phyloP scores from a whole-genome alignment of 108 stramenopile species.

The Cyclostephanos tholiformis region DNA sequence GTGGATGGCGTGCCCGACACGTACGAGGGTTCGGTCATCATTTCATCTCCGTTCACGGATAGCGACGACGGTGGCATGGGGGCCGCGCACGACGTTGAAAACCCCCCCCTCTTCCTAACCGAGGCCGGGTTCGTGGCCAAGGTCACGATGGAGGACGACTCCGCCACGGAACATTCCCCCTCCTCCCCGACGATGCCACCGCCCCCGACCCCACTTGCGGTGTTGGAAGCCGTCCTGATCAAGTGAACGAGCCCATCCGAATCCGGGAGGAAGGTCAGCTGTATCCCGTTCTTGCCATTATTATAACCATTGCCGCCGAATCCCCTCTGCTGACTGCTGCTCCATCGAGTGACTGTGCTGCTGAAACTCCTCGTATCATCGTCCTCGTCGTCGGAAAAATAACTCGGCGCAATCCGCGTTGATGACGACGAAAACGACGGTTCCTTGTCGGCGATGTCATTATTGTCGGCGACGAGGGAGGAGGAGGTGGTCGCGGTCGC shows the following conservation, averaged over 20 bases:
- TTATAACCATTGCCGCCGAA: constrained; percentile 9
- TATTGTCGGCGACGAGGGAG: background rate
- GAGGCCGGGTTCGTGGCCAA: constrained; percentile 17
- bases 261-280: constrained; percentile 44
- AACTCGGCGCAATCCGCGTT: background rate
- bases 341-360: constrained; percentile 19
- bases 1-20: background rate
- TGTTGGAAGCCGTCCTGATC: constrained; percentile 5
- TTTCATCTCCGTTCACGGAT: background rate
- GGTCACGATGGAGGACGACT: constrained; percentile 12
- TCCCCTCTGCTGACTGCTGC: constrained; percentile 23
- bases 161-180: constrained; percentile 13
- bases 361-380: constrained; percentile 45
- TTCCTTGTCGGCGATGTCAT: no score
- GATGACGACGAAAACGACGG: no score
- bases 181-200: no score
- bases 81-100: background rate
- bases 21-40: background rate
- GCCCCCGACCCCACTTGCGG: background rate
- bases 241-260: constrained; percentile 36
- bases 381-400: constrained; percentile 41
- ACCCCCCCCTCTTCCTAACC: background rate
- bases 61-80: background rate
- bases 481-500: constrained; percentile 8
- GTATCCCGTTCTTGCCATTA: constrained; percentile 18